phyloP scores from a whole-genome alignment of 2,329 filamentous ascomycete species.

The Pseudovirgaria hyperparasitica region DNA sequence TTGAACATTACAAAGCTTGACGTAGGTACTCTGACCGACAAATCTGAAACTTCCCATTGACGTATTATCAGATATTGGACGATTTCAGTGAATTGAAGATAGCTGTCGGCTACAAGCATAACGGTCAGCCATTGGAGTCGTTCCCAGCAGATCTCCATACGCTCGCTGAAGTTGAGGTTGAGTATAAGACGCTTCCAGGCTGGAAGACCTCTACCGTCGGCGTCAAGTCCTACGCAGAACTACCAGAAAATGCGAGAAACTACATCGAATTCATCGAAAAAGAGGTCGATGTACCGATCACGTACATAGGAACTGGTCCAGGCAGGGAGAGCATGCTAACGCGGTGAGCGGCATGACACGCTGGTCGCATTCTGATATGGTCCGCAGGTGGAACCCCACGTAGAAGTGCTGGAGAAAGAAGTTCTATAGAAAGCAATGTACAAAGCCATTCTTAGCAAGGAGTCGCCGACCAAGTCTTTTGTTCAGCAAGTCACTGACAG shows the following conservation, averaged over 20 bases:
- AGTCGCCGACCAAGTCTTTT: no score
- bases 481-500: no score
- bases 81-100: conserved; percentile 63
- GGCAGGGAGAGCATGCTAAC: conserved; percentile 52
- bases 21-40: no score
- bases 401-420: no score
- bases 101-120: conserved; percentile 54
- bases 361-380: no score
- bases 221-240: conserved; percentile 45
- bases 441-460: no score
- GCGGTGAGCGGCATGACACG: no score
- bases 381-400: no score
- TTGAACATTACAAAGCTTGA: conserved; percentile 57
- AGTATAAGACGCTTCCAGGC: conserved; percentile 56
- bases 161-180: conserved; percentile 47
- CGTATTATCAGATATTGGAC: no score
- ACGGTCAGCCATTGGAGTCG: conserved; percentile 42
- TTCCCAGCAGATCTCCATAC: conserved; percentile 53
- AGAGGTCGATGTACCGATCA: conserved; percentile 49
- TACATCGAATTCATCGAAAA: conserved; percentile 58
- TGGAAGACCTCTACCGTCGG: conserved; percentile 55
- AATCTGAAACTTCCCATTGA: no score
- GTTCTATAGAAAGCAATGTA: no score
- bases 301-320: conserved; percentile 55
- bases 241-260: conserved; percentile 50